Conservation (phyloP, 306 rosid genomes). For the Neltuma alba region DNA sequence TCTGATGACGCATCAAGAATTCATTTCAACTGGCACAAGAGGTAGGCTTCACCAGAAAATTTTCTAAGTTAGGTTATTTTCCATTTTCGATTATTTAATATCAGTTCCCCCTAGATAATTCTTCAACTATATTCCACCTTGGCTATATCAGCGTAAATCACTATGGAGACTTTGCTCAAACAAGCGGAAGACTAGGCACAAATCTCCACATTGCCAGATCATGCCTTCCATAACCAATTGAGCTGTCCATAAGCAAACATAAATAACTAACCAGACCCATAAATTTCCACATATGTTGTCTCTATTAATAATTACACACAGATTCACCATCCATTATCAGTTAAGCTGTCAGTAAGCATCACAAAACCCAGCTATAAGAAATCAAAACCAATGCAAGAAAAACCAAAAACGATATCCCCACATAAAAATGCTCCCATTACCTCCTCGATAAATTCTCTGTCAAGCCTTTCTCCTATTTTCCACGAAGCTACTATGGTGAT, state of each 20-base stretch:
- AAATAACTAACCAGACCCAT: neutral
- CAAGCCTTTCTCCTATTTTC: constrained; percentile 67
- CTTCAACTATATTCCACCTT: constrained; percentile 10
- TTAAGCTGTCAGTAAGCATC: neutral
- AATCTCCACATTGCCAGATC: neutral
- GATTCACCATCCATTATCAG: neutral
- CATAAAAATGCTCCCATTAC: constrained; percentile 38
- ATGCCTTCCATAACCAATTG: neutral
- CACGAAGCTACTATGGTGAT: constrained; percentile 64
- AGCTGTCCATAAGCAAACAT: neutral
- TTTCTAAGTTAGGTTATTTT: neutral
- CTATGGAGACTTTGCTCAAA: constrained; percentile 34
- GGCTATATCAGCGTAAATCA: neutral
- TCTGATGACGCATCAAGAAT: neutral
- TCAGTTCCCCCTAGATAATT: neutral
- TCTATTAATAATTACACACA: neutral
- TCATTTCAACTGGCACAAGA: neutral
- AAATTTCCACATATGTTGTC: neutral
- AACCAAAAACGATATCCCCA: neutral
- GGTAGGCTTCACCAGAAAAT: neutral
- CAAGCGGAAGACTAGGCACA: constrained; percentile 14
- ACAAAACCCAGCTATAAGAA: neutral
- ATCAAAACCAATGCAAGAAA: neutral
- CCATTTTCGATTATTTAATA: neutral
- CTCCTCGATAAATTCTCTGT: constrained; percentile 72